Percentiles rank a stretch among this genome's conserved stretches.
phyloP scores from a whole-genome alignment of 73 alveolate genomes.

The Paramecium pentaurelia region DNA sequence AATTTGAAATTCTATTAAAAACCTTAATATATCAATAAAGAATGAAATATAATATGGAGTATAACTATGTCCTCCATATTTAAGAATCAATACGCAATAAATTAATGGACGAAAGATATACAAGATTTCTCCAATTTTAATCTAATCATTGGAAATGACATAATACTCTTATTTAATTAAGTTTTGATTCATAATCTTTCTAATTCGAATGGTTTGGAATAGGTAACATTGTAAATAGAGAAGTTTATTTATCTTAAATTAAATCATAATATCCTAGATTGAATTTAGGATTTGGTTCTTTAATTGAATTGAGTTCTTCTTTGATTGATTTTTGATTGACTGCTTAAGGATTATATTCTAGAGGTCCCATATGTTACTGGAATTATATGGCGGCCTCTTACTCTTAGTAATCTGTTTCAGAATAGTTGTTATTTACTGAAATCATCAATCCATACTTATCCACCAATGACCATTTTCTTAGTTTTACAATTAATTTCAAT shows the following conservation, averaged over 20 bases:
- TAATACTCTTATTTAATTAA: neutral
- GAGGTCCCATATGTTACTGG: neutral
- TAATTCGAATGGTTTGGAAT: neutral
- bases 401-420: neutral
- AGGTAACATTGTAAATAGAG: neutral
- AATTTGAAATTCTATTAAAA: neutral
- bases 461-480: neutral
- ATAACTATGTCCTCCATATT: neutral
- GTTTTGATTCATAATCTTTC: neutral
- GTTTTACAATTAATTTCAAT: neutral
- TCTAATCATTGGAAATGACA: neutral
- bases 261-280: neutral
- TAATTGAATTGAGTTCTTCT: neutral
- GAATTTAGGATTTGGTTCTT: neutral
- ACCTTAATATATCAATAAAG: neutral
- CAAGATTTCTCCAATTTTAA: neutral
- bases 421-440: neutral
- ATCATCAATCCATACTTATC: neutral
- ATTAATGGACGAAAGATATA: constrained; percentile 6
- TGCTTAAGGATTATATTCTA: neutral
- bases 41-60: constrained; percentile 4
- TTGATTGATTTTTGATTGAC: neutral
- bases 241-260: neutral
- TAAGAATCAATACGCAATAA: neutral
- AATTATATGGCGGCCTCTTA: neutral